phyloP scores from a whole-genome alignment of 2,329 filamentous ascomycete species.

The Monilinia polystroma region DNA sequence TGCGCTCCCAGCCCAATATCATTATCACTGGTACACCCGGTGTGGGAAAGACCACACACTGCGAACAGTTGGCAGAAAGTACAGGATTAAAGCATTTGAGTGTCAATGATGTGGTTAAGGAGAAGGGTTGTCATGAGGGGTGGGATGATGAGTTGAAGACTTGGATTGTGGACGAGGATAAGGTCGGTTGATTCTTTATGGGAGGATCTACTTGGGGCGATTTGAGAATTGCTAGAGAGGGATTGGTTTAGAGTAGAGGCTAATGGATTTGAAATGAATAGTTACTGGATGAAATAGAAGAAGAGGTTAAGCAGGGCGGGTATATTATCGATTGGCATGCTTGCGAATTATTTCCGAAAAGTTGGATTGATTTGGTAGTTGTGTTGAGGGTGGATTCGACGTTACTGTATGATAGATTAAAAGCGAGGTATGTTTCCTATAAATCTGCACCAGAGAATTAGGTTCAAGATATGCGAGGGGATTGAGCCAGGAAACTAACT shows the following conservation, averaged over 20 bases:
- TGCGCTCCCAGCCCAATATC: constrained; percentile 67
- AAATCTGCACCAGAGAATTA: background rate
- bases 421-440: constrained; percentile 55
- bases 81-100: constrained; percentile 79
- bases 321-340: constrained; percentile 97
- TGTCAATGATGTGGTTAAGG: constrained; percentile 90
- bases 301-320: constrained; percentile 74
- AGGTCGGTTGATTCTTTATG: constrained; percentile 41
- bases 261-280: constrained; percentile 40
- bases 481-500: background rate
- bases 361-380: constrained; percentile 93
- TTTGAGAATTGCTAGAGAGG: background rate
- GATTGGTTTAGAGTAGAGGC: background rate
- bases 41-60: constrained; percentile 92
- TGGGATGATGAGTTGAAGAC: constrained; percentile 82
- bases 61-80: constrained; percentile 73
- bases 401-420: constrained; percentile 80
- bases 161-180: constrained; percentile 96
- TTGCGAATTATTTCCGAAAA: constrained; percentile 89
- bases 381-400: constrained; percentile 81
- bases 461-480: background rate
- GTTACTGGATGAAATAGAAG: constrained; percentile 86
- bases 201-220: background rate
- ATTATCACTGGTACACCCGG: constrained; percentile 94
- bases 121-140: constrained; percentile 80